Conservation (phyloP, 1,284 basidiomycete species). For the Gastroboletus turbinatus region DNA sequence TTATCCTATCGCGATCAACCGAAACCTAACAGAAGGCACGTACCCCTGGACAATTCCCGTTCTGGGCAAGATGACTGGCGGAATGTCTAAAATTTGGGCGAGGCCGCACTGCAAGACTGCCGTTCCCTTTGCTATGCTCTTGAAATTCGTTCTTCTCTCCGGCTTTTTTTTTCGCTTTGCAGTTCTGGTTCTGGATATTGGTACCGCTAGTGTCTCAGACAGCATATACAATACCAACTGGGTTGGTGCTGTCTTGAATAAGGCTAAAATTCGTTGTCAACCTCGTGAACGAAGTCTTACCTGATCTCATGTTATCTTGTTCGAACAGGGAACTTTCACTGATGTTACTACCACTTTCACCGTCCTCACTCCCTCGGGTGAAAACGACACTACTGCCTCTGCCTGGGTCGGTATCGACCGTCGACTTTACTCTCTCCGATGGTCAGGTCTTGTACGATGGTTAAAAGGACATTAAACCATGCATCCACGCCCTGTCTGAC, state of each 20-base stretch:
- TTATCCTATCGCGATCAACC: too few species aligned
- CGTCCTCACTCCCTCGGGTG: neutral
- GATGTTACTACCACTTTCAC: neutral
- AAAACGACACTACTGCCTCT: neutral
- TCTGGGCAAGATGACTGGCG: too few species aligned
- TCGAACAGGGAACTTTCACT: slow-evolving; percentile 6
- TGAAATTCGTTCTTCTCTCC: too few species aligned
- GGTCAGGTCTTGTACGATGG: neutral
- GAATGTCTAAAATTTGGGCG: too few species aligned
- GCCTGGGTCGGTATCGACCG: slow-evolving; percentile 10
- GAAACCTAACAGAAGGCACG: too few species aligned
- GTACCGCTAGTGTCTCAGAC: too few species aligned
- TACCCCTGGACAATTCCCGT: too few species aligned
- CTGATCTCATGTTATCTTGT: neutral
- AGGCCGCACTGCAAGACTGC: too few species aligned
- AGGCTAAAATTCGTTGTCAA: neutral
- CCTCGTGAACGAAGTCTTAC: neutral
- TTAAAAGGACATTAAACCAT: neutral
- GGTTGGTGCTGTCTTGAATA: neutral
- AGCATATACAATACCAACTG: too few species aligned
- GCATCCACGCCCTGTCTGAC: neutral
- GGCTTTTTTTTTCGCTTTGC: too few species aligned
- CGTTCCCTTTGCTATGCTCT: too few species aligned
- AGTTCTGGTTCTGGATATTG: too few species aligned
- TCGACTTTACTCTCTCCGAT: neutral